A percentile compares a stretch with the other conserved stretches of the same genome.
Evolutionary conservation across 1,284 basidiomycete species (phyloP).

Genomic region (Ceratobasidium sp.): DNA sequence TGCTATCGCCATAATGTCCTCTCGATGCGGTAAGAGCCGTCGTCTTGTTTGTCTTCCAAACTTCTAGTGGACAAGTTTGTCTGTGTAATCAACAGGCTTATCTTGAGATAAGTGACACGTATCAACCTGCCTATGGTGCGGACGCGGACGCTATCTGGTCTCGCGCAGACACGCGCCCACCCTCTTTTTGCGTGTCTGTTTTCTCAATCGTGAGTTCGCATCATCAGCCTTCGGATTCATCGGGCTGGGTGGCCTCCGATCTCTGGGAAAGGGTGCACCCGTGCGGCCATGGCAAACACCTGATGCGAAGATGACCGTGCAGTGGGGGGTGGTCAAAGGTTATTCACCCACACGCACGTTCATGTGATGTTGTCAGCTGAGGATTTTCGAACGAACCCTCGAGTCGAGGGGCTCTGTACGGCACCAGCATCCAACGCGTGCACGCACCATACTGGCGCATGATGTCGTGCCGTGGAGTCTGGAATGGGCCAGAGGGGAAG

Average conservation of each 20-base stretch:
- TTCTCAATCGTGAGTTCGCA: background rate
- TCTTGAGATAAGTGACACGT: slow-evolving; percentile 10
- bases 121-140: background rate
- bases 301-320: background rate
- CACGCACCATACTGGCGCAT: slow-evolving; percentile 4
- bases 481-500: background rate
- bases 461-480: slow-evolving; percentile 1
- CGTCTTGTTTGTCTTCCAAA: background rate
- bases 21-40: background rate
- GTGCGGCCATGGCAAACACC: background rate
- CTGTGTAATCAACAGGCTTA: background rate
- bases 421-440: too few species aligned
- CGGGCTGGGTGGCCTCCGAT: slow-evolving; percentile 13
- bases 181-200: background rate
- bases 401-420: too few species aligned
- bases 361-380: slow-evolving; percentile 25
- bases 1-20: too few species aligned
- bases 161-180: slow-evolving; percentile 1
- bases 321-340: slow-evolving; percentile 11
- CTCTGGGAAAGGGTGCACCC: background rate
- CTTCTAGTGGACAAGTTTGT: too few species aligned
- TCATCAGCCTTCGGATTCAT: slow-evolving; percentile 28
- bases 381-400: too few species aligned
- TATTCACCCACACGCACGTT: slow-evolving; percentile 28
- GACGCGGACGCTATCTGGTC: slow-evolving; percentile 1